Evolutionary conservation across 1,284 basidiomycete species (phyloP), one percentile per base, ranked within the genome.

Genomic region (Apiotrichum veenhuisii): DNA sequence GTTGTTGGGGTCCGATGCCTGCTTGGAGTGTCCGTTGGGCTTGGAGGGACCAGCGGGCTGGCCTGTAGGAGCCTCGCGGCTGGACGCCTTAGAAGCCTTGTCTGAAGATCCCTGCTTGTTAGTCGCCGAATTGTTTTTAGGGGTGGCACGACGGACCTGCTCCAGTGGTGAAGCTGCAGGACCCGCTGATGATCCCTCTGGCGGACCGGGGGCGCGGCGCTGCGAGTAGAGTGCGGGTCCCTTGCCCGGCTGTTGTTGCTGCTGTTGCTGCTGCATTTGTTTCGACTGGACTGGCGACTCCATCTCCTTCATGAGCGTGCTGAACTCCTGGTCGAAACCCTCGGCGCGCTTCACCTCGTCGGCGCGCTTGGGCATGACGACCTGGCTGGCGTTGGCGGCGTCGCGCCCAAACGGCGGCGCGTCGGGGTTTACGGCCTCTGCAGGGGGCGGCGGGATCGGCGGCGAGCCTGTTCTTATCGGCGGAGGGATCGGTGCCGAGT

Each of bases 251-350:
- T 20, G 25, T n/a, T 18, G 38, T n/a, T 20, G 18, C 14, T n/a
- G 25, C 23, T 26, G 14, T 8, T 44, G 9, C 42, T 44, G 23
- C 20, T 25, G 7, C 14, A 15, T 38, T 15, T 38, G 7, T 5
- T n/a, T 38, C 37, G 8, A 20, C 14, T 14, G 3, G 20, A 9
- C 20, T 1, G 50, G 50, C 10, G 51, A 23, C 1, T 47, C 52
- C 43, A 48, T 27, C 18, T 51, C 57, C 27, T 43, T 17, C 22
- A 48, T 30, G 14, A 58, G 22, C 10, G 44, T 25, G 23, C 27
- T 23, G 41, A 43, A 58, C 18, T 58, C 57, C 2, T 42, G 33
- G 33, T 54, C 57, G 22, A 58, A 58, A 2, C 33, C 11, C 5
- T 37, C 33, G 7, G 12, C 42, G 11, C 20, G 43, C 43, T 44